phyloP scores from a whole-genome alignment of 768 basidiomycete species.

The Sistotremastrum suecicum region DNA sequence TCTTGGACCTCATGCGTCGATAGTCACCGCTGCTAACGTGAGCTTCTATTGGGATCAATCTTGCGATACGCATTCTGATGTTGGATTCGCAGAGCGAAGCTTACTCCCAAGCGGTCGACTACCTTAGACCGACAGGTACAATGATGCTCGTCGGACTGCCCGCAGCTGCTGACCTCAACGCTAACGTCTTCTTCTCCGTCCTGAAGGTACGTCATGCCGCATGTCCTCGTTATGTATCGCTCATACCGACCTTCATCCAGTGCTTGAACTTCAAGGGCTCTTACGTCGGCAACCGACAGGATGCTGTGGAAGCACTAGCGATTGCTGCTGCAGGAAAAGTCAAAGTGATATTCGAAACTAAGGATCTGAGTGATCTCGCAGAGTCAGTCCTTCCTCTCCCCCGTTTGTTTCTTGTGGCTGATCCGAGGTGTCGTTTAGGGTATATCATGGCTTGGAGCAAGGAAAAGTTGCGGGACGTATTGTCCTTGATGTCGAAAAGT shows the following conservation, averaged over 20 bases:
- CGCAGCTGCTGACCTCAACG: slow-evolving; percentile 34
- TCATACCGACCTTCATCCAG: slow-evolving; percentile 20
- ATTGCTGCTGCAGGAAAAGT: slow-evolving; percentile 63
- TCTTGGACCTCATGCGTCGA: slow-evolving; percentile 54
- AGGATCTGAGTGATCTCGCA: slow-evolving; percentile 35
- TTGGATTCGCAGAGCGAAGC: slow-evolving; percentile 10
- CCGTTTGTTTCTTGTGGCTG: not conserved
- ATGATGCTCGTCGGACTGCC: slow-evolving; percentile 75
- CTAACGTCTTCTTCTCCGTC: slow-evolving; percentile 61
- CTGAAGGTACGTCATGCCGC: slow-evolving; percentile 27
- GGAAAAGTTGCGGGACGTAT: slow-evolving; percentile 30
- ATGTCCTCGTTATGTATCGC: not conserved
- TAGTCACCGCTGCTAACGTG: slow-evolving; percentile 45
- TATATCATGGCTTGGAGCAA: slow-evolving; percentile 25
- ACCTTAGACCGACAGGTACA: slow-evolving; percentile 57
- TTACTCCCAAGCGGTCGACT: slow-evolving; percentile 52
- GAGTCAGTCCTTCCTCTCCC: slow-evolving; percentile 24
- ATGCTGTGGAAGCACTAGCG: slow-evolving; percentile 66
- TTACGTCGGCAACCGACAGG: slow-evolving; percentile 65
- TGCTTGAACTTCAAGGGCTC: slow-evolving; percentile 4
- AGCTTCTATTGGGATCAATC: slow-evolving; percentile 10
- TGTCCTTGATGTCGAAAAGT: slow-evolving; percentile 9
- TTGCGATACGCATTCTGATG: slow-evolving; percentile 14
- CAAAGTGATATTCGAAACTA: slow-evolving; percentile 37
- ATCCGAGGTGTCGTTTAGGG: slow-evolving; percentile 11